These are phyloP conservation scores for Gossypium trilobum DNA, from an alignment of 441 rosid species.

Conservation along the genomic window DNA sequence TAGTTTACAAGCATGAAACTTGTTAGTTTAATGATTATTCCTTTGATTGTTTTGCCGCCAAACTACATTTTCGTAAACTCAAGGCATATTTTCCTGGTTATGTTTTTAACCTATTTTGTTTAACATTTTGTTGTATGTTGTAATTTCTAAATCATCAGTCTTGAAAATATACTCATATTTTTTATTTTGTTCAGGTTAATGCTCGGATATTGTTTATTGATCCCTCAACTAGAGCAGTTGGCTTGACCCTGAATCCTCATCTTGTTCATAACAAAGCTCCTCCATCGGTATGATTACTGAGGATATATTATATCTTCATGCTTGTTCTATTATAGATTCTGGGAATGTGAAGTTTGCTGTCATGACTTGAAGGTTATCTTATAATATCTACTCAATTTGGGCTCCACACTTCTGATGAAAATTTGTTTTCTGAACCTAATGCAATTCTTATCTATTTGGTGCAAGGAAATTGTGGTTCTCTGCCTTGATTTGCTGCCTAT, in stretches of 20 bases:
- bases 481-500: background rate
- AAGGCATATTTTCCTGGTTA: background rate
- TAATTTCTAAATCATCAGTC: background rate
- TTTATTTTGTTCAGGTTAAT: constrained; percentile 54
- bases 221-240: constrained; percentile 90
- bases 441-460: background rate
- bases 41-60: background rate
- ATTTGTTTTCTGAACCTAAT: background rate
- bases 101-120: background rate
- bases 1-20: background rate
- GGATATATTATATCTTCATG: background rate
- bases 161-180: constrained; percentile 3
- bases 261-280: constrained; percentile 72
- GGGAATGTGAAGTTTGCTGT: constrained; percentile 10
- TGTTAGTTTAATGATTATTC: background rate
- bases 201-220: constrained; percentile 86
- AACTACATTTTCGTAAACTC: background rate
- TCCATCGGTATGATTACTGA: constrained; percentile 48
- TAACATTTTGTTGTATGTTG: constrained; percentile 6
- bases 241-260: constrained; percentile 82
- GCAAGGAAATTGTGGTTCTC: background rate
- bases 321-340: constrained; percentile 2
- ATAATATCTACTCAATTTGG: background rate
- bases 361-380: background rate
- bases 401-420: background rate